These are phyloP conservation scores for Penicillium chermesinum DNA, from an alignment of 495 filamentous ascomycete genomes.

Conservation along the genomic window DNA sequence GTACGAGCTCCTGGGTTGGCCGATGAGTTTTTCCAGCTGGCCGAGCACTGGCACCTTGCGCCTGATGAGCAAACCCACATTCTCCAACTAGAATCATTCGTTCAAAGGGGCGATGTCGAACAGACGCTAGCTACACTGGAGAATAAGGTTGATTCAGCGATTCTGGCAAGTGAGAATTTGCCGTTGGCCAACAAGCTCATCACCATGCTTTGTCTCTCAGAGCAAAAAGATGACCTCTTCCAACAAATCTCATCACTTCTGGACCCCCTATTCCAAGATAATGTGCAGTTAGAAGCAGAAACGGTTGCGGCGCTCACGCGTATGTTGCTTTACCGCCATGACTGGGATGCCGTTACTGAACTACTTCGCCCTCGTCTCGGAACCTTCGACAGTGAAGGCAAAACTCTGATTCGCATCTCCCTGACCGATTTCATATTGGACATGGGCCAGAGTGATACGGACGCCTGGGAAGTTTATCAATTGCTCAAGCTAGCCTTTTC, in stretches of 20 bases:
- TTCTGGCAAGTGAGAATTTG: conserved; percentile 51
- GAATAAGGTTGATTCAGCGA: conserved; percentile 50
- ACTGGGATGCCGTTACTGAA: conserved; percentile 69
- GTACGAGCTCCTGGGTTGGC: conserved; percentile 64
- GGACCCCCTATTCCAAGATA: conserved; percentile 67
- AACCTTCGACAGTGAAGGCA: conserved; percentile 59
- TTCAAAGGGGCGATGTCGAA: conserved; percentile 62
- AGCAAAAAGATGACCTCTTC: conserved; percentile 49
- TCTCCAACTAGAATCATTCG: conserved; percentile 68
- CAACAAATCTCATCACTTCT: conserved; percentile 67
- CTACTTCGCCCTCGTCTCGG: conserved; percentile 63
- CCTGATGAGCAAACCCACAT: conserved; percentile 63
- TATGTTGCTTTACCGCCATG: conserved; percentile 65
- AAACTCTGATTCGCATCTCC: conserved; percentile 53
- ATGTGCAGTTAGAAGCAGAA: conserved; percentile 59
- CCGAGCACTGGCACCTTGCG: conserved; percentile 54
- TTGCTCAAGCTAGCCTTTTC: conserved; percentile 73
- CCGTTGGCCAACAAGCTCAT: conserved; percentile 71
- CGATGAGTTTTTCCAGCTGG: conserved; percentile 63
- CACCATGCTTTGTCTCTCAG: conserved; percentile 56
- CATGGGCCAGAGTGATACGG: conserved; percentile 46
- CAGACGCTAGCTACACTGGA: conserved; percentile 61
- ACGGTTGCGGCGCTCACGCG: conserved; percentile 67
- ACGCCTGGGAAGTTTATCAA: conserved; percentile 76
- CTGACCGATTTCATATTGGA: conserved; percentile 65